phyloP scores from a whole-genome alignment of 306 rosid species.

The Cucurbita pepo region DNA sequence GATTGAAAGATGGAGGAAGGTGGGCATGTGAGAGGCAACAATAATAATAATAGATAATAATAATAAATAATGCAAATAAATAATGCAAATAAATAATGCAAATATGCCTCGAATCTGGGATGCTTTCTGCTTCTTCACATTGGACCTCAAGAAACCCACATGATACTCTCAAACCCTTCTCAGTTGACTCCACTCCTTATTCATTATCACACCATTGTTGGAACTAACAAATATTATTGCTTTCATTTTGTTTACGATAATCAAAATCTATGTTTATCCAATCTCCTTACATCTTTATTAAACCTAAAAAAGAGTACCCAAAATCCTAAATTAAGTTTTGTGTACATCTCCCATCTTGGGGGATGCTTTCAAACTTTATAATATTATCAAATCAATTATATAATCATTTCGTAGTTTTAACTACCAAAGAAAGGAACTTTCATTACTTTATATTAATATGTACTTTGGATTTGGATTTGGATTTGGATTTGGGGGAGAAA shows the following conservation, averaged over 20 bases:
- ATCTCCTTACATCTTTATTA: background rate
- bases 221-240: too few relatives aligned
- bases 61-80: too few relatives aligned
- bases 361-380: background rate
- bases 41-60: background rate
- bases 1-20: background rate
- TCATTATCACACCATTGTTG: too few relatives aligned
- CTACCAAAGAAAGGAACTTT: background rate
- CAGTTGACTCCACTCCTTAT: background rate
- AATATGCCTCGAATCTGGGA: constrained; percentile 7
- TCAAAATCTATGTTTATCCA: background rate
- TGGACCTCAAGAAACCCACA: background rate
- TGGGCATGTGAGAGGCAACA: constrained; percentile 11
- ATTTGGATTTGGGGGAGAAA: background rate
- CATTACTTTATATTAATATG: background rate
- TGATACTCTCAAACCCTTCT: background rate
- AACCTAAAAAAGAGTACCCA: background rate
- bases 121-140: background rate
- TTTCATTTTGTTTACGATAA: too few relatives aligned
- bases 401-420: background rate
- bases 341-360: background rate
- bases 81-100: too few relatives aligned
- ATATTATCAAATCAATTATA: background rate
- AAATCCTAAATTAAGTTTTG: background rate
- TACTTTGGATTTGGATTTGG: background rate